A percentile compares a stretch with the other conserved stretches of the same genome.
Conservation (phyloP, 768 basidiomycete species). For the Russula foetens region DNA sequence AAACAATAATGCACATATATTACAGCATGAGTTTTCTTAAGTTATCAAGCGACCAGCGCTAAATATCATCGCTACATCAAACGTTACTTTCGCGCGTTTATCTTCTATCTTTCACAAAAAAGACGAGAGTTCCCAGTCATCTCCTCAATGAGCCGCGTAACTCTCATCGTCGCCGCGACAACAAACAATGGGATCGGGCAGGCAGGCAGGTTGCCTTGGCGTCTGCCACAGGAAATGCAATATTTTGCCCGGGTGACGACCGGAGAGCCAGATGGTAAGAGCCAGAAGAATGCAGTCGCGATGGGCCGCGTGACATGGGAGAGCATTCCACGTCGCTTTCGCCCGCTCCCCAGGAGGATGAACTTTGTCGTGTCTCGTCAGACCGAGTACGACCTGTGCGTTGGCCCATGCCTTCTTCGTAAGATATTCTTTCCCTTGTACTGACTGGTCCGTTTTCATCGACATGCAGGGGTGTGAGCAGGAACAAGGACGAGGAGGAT, state of each 20-base stretch:
- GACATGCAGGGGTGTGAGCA: background rate
- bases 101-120: background rate
- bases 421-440: background rate
- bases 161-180: slow-evolving; percentile 92
- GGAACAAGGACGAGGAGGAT: background rate
- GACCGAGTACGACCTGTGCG: slow-evolving; percentile 54
- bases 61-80: too few relatives aligned
- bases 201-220: slow-evolving; percentile 76
- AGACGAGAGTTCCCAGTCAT: too few relatives aligned
- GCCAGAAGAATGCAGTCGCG: slow-evolving; percentile 61
- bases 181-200: slow-evolving; percentile 80
- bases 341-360: slow-evolving; percentile 65
- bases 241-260: slow-evolving; percentile 85
- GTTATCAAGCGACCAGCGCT: background rate
- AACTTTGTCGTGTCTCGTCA: slow-evolving; percentile 76
- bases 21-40: too few relatives aligned
- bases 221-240: slow-evolving; percentile 78
- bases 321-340: slow-evolving; percentile 79
- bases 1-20: too few relatives aligned
- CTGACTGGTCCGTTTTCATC: slow-evolving; percentile 5
- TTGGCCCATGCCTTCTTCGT: background rate
- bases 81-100: background rate
- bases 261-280: slow-evolving; percentile 26
- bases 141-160: slow-evolving; percentile 26
- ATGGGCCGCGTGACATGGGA: slow-evolving; percentile 99